phyloP scores from a whole-genome alignment of 768 basidiomycete genomes.

The Amanita pallidorosea region DNA sequence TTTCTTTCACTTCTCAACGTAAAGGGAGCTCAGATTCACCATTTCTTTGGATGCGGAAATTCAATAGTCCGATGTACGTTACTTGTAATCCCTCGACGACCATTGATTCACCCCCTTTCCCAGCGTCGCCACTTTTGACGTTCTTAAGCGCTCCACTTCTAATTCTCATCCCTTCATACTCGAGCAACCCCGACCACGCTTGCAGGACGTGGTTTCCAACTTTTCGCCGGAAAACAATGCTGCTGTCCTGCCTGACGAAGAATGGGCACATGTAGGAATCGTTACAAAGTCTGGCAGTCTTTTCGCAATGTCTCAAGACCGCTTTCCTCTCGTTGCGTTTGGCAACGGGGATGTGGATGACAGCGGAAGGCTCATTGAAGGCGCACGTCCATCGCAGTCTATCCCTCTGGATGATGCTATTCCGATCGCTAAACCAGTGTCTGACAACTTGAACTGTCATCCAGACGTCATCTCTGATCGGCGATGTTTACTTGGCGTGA shows the following conservation, averaged over 20 bases:
- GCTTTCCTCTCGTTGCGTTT: conserved; percentile 77
- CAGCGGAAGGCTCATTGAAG: conserved; percentile 16
- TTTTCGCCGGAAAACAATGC: conserved; percentile 24
- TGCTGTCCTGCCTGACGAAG: conserved; percentile 30
- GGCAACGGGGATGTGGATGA: conserved; percentile 20
- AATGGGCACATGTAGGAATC: conserved; percentile 75
- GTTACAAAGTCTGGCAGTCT: conserved; percentile 63
- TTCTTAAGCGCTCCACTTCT: conserved; percentile 32
- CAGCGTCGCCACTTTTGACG: conserved; percentile 80
- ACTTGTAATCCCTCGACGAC: background rate
- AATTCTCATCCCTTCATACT: conserved; percentile 59
- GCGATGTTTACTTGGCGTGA: conserved; percentile 6
- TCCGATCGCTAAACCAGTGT: background rate
- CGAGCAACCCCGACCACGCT: conserved; percentile 73
- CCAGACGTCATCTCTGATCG: conserved; percentile 2
- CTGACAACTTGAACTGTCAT: background rate
- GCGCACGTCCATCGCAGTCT: background rate
- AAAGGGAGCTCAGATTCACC: conserved; percentile 20
- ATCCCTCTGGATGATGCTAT: background rate
- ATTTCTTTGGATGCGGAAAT: conserved; percentile 48
- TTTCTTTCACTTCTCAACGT: conserved; percentile 52
- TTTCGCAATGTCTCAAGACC: conserved; percentile 76
- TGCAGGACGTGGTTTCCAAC: conserved; percentile 64
- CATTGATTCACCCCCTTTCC: conserved; percentile 1
- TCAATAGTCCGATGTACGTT: conserved; percentile 59